Evolutionary conservation across 179 eudicot genomes (phyloP).

Genomic region (Amaranthus tricolor): DNA sequence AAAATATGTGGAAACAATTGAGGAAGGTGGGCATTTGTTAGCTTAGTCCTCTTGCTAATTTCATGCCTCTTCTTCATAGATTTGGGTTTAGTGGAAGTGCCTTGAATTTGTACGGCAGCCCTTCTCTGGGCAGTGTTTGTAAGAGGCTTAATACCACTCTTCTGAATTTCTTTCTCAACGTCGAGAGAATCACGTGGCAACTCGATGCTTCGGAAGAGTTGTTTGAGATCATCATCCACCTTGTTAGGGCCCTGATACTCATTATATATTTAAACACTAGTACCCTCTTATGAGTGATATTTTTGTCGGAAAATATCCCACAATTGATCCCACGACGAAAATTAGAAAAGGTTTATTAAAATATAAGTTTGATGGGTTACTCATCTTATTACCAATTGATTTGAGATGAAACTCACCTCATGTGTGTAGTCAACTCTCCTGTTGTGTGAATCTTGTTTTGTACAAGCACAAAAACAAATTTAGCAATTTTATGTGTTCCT

Average conservation of each 20-base stretch:
- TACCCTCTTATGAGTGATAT: constrained; percentile 74
- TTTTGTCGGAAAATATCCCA: constrained; percentile 52
- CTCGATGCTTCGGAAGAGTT: constrained; percentile 60
- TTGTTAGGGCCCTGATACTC: constrained; percentile 55
- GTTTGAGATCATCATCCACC: constrained; percentile 78
- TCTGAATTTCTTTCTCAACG: constrained; percentile 72
- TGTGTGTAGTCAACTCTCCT: too few species aligned
- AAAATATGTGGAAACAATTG: constrained; percentile 48
- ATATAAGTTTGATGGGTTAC: too few species aligned
- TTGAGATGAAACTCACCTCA: too few species aligned
- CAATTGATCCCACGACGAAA: background rate
- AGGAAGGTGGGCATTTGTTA: constrained; percentile 82
- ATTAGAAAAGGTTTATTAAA: background rate
- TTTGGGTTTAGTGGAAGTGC: constrained; percentile 41
- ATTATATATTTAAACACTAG: constrained; percentile 78
- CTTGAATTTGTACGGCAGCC: constrained; percentile 54
- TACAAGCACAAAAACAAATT: too few species aligned
- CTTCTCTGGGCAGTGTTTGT: too few species aligned
- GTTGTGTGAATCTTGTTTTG: too few species aligned
- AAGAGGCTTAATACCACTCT: constrained; percentile 19
- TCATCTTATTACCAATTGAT: too few species aligned
- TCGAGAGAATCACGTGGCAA: constrained; percentile 85
- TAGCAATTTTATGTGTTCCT: too few species aligned
- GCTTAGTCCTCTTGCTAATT: constrained; percentile 72
- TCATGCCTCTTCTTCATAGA: constrained; percentile 68